phyloP scores from a whole-genome alignment of 495 filamentous ascomycete genomes.

The Pseudotulostoma volvatum region DNA sequence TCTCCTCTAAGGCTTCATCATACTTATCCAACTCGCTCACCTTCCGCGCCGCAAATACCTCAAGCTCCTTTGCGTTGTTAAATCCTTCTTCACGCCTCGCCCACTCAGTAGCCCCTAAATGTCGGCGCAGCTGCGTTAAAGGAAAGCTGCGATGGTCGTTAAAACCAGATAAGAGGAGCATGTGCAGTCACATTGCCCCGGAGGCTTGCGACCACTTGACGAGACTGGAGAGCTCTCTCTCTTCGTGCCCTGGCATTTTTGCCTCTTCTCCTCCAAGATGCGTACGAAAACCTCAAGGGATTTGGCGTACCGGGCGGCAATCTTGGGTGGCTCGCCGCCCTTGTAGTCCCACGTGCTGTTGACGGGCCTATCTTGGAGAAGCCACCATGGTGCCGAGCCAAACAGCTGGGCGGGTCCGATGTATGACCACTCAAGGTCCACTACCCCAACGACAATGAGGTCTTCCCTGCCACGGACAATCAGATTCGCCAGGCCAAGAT shows the following conservation, averaged over 20 bases:
- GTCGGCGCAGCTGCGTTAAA: constrained; percentile 15
- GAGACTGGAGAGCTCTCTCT: constrained; percentile 17
- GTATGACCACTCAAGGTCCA: constrained; percentile 24
- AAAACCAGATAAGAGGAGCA: constrained; percentile 18
- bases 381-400: constrained; percentile 22
- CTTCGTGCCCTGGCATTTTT: constrained; percentile 11
- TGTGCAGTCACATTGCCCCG: constrained; percentile 21
- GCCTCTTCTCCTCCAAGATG: constrained; percentile 22
- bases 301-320: constrained; percentile 14
- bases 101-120: constrained; percentile 15
- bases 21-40: constrained; percentile 11
- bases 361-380: constrained; percentile 15
- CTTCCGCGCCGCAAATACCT: constrained; percentile 10
- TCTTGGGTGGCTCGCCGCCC: constrained; percentile 9
- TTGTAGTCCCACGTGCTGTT: constrained; percentile 14
- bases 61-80: constrained; percentile 7
- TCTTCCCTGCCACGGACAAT: constrained; percentile 17
- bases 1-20: constrained; percentile 16
- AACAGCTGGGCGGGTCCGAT: constrained; percentile 21
- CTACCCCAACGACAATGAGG: constrained; percentile 18
- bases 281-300: constrained; percentile 16
- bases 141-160: constrained; percentile 16
- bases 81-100: constrained; percentile 10
- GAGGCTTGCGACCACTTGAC: constrained; percentile 15
- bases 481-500: constrained; percentile 21